Evolutionary conservation across 768 basidiomycete genomes (phyloP), one percentile per base, ranked within the genome.

Genomic region (Glaciozyma martinii): DNA sequence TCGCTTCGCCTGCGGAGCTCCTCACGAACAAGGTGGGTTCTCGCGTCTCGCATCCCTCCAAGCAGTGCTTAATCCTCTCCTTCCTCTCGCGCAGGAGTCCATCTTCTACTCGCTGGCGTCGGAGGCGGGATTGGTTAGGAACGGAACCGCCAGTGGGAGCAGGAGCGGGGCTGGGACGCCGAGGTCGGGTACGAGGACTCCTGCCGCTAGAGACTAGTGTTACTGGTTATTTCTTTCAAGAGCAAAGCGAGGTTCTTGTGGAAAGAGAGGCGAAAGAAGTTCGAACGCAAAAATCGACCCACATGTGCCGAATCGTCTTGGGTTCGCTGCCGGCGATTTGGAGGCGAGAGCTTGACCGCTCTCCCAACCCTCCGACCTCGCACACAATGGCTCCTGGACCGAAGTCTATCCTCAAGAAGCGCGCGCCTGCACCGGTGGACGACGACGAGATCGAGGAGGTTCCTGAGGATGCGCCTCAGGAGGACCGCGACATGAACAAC

Each of bases 1-100:
- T 85, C 71, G 89, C 92, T 70, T 77, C 82, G 2, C 92, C 92
- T 4, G 75, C 79, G 54, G 79, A 72, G 32, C 78, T 94, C 62
- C 77, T 94, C 43, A 78, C 79, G n/a, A 81, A 85, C 61, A 64
- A 63, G 37, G 56, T 56, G 33, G 37, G 56, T 25, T 33, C 19
- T 3, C 56, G 4, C 54, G 5, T 21, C 4, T n/a, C 33, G 8
- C 19, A 10, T 25, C 15, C 15, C n/a, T 40, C n/a, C 21, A 13
- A 29, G 21, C 21, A 1, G 18, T 15, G 23, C 12, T 37, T 32
- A 9, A 32, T 5, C 25, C 13, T 43, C 37, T 56, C 3, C 15
- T 15, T 32, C 21, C 4, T n/a, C n/a, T n/a, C n/a, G n/a, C n/a
- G n/a, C 43, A 47, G 46, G 29, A 40, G 27, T 60, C 63, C 23